Evolutionary conservation across 1,139 yeast species (phyloP).

Genomic region (Cylindricascospora bacillispora): DNA sequence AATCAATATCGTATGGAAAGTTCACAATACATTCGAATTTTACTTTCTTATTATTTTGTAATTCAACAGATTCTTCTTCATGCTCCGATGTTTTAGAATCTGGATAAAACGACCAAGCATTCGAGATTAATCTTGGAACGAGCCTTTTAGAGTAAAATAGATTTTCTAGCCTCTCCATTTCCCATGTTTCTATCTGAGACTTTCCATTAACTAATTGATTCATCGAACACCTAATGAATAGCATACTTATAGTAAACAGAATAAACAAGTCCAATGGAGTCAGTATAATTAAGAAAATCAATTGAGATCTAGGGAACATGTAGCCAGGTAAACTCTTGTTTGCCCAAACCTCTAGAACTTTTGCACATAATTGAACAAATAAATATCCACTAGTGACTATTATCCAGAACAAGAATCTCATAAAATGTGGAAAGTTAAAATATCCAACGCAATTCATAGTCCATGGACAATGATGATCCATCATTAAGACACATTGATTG

Average conservation of each 20-base stretch:
- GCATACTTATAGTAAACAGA: conserved; percentile 40
- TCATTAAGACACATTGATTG: conserved; percentile 49
- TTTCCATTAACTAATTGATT: conserved; percentile 53
- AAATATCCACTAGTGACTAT: conserved; percentile 42
- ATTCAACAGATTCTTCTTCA: conserved; percentile 7
- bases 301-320: conserved; percentile 39
- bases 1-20: conserved; percentile 75
- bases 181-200: conserved; percentile 93
- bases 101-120: conserved; percentile 13
- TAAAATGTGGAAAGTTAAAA: conserved; percentile 66
- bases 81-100: conserved; percentile 5
- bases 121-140: conserved; percentile 15
- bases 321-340: conserved; percentile 49
- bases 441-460: conserved; percentile 77
- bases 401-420: conserved; percentile 66
- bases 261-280: conserved; percentile 50
- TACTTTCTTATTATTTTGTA: conserved; percentile 7
- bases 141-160: conserved; percentile 14
- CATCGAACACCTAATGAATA: conserved; percentile 48
- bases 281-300: conserved; percentile 44
- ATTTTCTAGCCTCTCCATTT: conserved; percentile 63
- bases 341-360: conserved; percentile 37
- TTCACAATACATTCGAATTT: conserved; percentile 32
- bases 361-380: conserved; percentile 31
- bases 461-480: conserved; percentile 92